These are phyloP conservation scores for Orychophragmus violaceus DNA, from an alignment of 345 rosid genomes.

Conservation along the genomic window DNA sequence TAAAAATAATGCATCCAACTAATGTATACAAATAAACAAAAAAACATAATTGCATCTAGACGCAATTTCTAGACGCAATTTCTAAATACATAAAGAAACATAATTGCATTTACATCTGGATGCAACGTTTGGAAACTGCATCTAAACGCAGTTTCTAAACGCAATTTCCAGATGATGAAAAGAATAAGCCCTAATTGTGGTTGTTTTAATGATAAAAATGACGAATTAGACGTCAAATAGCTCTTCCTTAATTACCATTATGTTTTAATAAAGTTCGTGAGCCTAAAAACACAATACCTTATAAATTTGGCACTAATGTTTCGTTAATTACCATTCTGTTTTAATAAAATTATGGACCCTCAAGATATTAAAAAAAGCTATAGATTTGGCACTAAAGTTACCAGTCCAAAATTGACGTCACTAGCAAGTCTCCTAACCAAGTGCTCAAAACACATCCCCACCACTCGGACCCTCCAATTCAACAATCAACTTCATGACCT, in stretches of 20 bases:
- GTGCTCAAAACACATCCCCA: constrained; percentile 23
- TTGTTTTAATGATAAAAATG: not conserved
- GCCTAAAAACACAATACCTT: too few species aligned
- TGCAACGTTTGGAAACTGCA: too few species aligned
- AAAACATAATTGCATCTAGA: too few species aligned
- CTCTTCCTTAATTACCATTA: constrained; percentile 20
- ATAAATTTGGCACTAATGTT: too few species aligned
- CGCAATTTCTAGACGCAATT: too few species aligned
- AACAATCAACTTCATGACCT: constrained; percentile 37
- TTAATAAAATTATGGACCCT: constrained; percentile 23
- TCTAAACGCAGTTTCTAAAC: too few species aligned
- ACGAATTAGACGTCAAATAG: not conserved
- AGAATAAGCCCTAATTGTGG: not conserved
- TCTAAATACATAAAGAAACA: too few species aligned
- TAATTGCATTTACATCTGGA: too few species aligned
- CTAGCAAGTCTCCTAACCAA: constrained; percentile 16
- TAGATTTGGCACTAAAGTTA: constrained; percentile 16
- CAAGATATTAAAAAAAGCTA: not conserved
- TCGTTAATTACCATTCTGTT: constrained; percentile 20
- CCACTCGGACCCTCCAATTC: constrained; percentile 25
- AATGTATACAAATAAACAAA: too few species aligned
- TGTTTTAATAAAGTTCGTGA: too few species aligned
- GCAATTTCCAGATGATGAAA: too few species aligned
- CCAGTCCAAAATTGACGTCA: constrained; percentile 15
- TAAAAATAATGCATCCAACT: not conserved